phyloP scores from a whole-genome alignment of 2,329 filamentous ascomycete genomes.

The Xylaria sp. region DNA sequence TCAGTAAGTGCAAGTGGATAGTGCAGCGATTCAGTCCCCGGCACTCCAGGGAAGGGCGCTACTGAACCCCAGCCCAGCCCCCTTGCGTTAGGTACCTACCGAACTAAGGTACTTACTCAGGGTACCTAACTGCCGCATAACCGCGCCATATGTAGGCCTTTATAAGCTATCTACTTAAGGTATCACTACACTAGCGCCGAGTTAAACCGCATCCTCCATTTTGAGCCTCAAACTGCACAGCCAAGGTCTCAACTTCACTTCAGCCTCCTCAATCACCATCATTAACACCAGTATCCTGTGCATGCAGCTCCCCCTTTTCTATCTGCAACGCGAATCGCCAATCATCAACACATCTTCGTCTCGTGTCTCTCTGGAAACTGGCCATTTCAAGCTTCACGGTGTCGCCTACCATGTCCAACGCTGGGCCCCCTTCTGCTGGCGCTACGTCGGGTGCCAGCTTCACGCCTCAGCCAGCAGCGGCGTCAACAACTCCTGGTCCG shows the following conservation, averaged over 20 bases:
- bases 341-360: background rate
- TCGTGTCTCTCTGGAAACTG: background rate
- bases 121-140: too few relatives aligned
- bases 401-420: slow-evolving; percentile 41
- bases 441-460: slow-evolving; percentile 43
- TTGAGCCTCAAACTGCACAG: slow-evolving; percentile 41
- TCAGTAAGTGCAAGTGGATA: background rate
- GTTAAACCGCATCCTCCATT: slow-evolving; percentile 18
- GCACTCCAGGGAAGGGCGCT: too few relatives aligned
- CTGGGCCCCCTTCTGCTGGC: slow-evolving; percentile 42
- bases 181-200: slow-evolving; percentile 5
- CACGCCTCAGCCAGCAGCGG: slow-evolving; percentile 39
- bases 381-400: background rate
- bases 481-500: slow-evolving; percentile 34
- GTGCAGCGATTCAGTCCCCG: too few relatives aligned
- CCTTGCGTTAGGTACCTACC: too few relatives aligned
- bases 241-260: background rate
- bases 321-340: background rate
- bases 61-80: too few relatives aligned
- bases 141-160: too few relatives aligned
- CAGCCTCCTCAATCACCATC: background rate
- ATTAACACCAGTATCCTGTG: background rate
- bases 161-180: background rate
- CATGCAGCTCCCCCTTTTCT: background rate
- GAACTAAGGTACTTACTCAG: too few relatives aligned